These are phyloP conservation scores for Globisporangium takayamanum DNA, from an alignment of 352 stramenopile species.

Conservation along the genomic window DNA sequence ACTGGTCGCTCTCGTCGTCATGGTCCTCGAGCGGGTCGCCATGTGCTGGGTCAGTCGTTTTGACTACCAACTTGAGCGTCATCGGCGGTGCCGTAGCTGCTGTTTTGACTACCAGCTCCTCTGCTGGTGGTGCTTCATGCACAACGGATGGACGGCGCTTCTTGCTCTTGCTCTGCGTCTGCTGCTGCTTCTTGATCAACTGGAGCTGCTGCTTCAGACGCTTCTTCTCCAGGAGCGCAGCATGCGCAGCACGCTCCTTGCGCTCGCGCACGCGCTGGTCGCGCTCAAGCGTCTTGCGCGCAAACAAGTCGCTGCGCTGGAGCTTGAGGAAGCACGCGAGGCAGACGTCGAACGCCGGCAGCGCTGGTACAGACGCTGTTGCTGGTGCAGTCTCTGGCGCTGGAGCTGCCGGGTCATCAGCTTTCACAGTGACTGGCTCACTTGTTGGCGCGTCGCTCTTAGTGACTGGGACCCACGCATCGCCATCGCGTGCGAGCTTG, in stretches of 20 bases:
- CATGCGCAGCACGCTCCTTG: conserved; percentile 16
- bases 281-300: conserved; percentile 42
- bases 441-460: not conserved
- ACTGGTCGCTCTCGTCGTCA: not conserved
- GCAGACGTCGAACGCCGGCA: conserved; percentile 46
- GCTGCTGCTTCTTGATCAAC: conserved; percentile 55
- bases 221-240: conserved; percentile 34
- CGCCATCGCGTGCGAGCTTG: conserved; percentile 9
- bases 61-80: not conserved
- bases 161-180: conserved; percentile 33
- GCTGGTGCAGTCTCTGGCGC: not conserved
- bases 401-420: not conserved
- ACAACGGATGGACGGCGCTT: conserved; percentile 25
- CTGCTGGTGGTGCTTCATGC: not conserved
- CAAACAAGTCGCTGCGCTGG: conserved; percentile 56
- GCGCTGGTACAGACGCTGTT: not conserved
- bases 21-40: too few relatives aligned
- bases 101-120: not conserved
- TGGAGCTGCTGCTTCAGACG: conserved; percentile 38
- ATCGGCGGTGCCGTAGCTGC: not conserved
- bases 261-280: conserved; percentile 22
- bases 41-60: not conserved
- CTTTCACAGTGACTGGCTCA: not conserved
- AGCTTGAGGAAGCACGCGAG: conserved; percentile 67
- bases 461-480: not conserved